Evolutionary conservation across 169 alveolate genomes (phyloP), one percentile per base, ranked within the genome.

Genomic region (Eimeria praecox): DNA sequence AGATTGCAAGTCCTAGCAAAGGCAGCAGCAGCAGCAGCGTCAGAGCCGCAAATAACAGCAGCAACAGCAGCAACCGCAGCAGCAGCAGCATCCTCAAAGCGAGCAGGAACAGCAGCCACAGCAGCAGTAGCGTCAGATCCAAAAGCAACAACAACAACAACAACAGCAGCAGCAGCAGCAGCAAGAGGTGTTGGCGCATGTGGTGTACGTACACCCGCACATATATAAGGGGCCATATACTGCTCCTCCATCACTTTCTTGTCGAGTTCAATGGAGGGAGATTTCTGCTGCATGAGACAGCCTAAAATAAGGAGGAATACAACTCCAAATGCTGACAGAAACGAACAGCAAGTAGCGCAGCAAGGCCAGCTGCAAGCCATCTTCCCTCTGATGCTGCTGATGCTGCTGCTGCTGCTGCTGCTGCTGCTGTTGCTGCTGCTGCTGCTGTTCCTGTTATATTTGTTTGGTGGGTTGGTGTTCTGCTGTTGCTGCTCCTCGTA

Each of bases 271-370:
- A 87, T 56, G 22, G 93, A 69, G 27, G 93, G 93, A 14, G 93
- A 87, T 46, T 87, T 87, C 64, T 87, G 93, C 93, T 87, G 93
- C 93, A 87, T 87, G 35, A 87, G 82, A 38, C 33, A 69, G 33
- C 93, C 93, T n/a, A 87, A 46, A 3, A 87, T 59, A 0, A 87
- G 83, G 12, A 87, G 93, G n/a, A 87, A 87, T 0, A 87, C 46
- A 62, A 87, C 93, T 27, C 93, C 93, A 62, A 87, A 87, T 46
- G 93, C 93, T 38, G 93, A 87, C 83, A 87, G 62, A 33, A 87
- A 62, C 4, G 93, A 87, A 49, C 93, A 87, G 93, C 93, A 87
- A n/a, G 93, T 87, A 24, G 93, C 93, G 46, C 82, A 87, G 66
- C 93, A 87, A 40, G 82, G 94, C 94, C 94, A 89, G 75, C 75